Evolutionary conservation across 2,329 filamentous ascomycete species (phyloP), one percentile per base, ranked within the genome.

Genomic region (Pseudocercospora musae): DNA sequence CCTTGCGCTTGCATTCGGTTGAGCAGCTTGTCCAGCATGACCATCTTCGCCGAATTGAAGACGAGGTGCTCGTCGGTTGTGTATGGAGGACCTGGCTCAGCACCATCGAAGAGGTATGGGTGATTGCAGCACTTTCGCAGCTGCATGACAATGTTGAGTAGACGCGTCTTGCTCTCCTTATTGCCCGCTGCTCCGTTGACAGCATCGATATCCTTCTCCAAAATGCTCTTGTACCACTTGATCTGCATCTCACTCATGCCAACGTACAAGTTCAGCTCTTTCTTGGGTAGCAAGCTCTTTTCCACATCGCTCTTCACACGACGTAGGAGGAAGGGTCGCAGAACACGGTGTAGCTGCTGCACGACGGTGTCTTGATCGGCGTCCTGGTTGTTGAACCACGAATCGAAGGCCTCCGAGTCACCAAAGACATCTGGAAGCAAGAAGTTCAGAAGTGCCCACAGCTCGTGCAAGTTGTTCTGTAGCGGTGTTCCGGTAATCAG

Each of bases 181-280:
- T 97, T 99, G 56, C 95, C 95, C 66, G 90, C 92, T 29, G 94
- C 95, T 64, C 95, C 95, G 70, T 99, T 99, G 72, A 99, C 94
- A 13, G 95, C 95, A 76, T 99, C 95, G 65, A 99, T 99, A 73
- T 99, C 95, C 79, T 98, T 99, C 74, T 99, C 95, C 2, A 99
- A 82, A 70, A 99, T 99, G 80, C 97, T 98, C 77, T 96, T 90
- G 75, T 99, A 99, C 94, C 95, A 99, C 74, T 95, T 96, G 69
- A 97, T 86, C 76, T 99, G 95, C 95, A 99, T 99, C 62, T 97
- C 93, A 0, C 95, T 93, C 94, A 99, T 97, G 69, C 94, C 95
- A 68, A 99, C 89, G 74, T 98, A 99, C 27, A 99, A 79, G 68
- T 99, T 99, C 73, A 98, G 81, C 76, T 99, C 95, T 77, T 98